phyloP scores from a whole-genome alignment of 2,329 filamentous ascomycete species.

The Monosporascus cannonballus region DNA sequence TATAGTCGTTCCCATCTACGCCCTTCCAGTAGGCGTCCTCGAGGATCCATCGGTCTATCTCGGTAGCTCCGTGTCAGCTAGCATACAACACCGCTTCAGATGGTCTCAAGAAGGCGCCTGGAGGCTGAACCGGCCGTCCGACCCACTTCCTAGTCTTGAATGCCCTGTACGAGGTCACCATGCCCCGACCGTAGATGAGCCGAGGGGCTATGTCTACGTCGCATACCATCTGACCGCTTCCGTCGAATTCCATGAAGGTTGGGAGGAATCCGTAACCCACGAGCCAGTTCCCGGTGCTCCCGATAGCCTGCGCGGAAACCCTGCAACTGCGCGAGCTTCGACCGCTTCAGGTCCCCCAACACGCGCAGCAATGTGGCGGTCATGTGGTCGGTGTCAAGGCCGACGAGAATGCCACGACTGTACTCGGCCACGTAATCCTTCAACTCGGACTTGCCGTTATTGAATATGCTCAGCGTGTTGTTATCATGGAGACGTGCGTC shows the following conservation, averaged over 20 bases:
- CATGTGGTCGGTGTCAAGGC: background rate
- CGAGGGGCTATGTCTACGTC: constrained; percentile 11
- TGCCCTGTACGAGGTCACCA: constrained; percentile 13
- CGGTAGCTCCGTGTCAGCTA: constrained; percentile 15
- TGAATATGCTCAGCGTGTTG: background rate
- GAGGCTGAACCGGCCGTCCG: constrained; percentile 6
- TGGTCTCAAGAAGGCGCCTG: constrained; percentile 2
- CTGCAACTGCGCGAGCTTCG: constrained; percentile 5
- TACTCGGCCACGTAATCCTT: background rate
- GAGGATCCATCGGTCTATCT: constrained; percentile 10
- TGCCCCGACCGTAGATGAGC: constrained; percentile 6
- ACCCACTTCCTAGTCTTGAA: constrained; percentile 11
- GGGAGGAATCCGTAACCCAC: constrained; percentile 13
- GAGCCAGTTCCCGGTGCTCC: constrained; percentile 1
- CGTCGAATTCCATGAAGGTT: constrained; percentile 7
- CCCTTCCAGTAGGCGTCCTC: constrained; percentile 6
- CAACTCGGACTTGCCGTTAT: background rate
- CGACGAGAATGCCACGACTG: background rate
- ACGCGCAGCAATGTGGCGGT: background rate
- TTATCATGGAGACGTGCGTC: constrained; percentile 12
- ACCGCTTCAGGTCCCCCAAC: background rate
- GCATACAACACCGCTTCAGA: constrained; percentile 7
- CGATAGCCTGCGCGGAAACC: constrained; percentile 7
- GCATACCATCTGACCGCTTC: constrained; percentile 10
- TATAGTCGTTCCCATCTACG: constrained; percentile 1